phyloP scores from a whole-genome alignment of 1,284 basidiomycete species.

The Farysia itapuensis region DNA sequence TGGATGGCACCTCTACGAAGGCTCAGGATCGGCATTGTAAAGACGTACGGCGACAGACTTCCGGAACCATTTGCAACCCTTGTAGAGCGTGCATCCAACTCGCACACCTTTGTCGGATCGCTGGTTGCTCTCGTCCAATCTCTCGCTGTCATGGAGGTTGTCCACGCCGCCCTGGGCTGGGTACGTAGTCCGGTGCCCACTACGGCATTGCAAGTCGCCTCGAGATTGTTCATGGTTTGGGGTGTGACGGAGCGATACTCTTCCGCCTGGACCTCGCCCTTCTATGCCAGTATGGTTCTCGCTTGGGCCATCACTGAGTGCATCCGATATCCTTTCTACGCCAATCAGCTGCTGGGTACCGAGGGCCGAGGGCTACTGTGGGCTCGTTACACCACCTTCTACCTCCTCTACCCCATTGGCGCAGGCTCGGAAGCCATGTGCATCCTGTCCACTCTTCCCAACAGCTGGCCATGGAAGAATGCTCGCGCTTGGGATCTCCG shows the following conservation, averaged over 20 bases:
- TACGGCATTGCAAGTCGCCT: conserved; percentile 81
- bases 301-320: conserved; percentile 92
- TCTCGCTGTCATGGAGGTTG: conserved; percentile 50
- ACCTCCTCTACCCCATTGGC: conserved; percentile 86
- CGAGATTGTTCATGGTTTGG: conserved; percentile 85
- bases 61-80: conserved; percentile 27
- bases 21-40: conserved; percentile 27
- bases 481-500: conserved; percentile 26
- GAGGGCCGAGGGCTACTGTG: conserved; percentile 48
- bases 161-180: conserved; percentile 78
- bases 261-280: conserved; percentile 66
- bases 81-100: conserved; percentile 34
- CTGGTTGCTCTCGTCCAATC: conserved; percentile 47
- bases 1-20: conserved; percentile 38
- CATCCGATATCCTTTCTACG: conserved; percentile 89
- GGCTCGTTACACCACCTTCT: conserved; percentile 84
- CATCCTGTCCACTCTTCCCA: conserved; percentile 75
- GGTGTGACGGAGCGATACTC: conserved; percentile 60
- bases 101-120: conserved; percentile 43
- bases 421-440: conserved; percentile 86
- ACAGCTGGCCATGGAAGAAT: conserved; percentile 35
- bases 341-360: conserved; percentile 65
- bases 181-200: conserved; percentile 84
- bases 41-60: conserved; percentile 30
- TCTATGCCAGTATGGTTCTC: conserved; percentile 87